These are phyloP conservation scores for Linum tenue DNA, from an alignment of 345 rosid genomes.

Conservation along the genomic window DNA sequence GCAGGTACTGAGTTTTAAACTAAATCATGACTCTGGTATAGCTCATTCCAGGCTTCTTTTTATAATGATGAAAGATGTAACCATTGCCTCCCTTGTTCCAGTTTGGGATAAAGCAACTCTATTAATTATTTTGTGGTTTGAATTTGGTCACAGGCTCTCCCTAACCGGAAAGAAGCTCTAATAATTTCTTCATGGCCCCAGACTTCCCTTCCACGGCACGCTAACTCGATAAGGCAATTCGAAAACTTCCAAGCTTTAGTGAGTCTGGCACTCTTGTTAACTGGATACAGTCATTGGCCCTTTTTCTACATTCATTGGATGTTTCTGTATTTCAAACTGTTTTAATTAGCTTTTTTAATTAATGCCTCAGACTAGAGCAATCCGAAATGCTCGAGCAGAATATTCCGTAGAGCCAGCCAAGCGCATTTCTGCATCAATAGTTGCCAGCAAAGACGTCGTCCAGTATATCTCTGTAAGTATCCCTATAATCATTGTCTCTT, in stretches of 20 bases:
- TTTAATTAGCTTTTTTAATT: slow-evolving; percentile 13
- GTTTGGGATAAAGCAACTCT: not conserved
- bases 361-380: slow-evolving; percentile 61
- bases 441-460: slow-evolving; percentile 70
- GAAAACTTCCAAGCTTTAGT: slow-evolving; percentile 89
- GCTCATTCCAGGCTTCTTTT: not conserved
- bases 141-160: slow-evolving; percentile 57
- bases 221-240: slow-evolving; percentile 53
- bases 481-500: too few relatives aligned
- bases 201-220: slow-evolving; percentile 60
- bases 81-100: not conserved
- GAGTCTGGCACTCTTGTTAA: slow-evolving; percentile 21
- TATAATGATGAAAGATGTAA: not conserved
- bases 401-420: slow-evolving; percentile 92
- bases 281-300: not conserved
- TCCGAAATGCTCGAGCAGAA: slow-evolving; percentile 93
- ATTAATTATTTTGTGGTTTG: slow-evolving; percentile 1
- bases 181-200: slow-evolving; percentile 86
- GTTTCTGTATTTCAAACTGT: not conserved
- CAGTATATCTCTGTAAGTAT: slow-evolving; percentile 81
- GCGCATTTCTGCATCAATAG: slow-evolving; percentile 85
- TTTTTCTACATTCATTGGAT: not conserved
- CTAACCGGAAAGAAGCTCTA: slow-evolving; percentile 63
- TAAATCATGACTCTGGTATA: not conserved
- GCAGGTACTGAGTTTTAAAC: slow-evolving; percentile 48